Conservation (phyloP, 2,329 filamentous ascomycete genomes). For the Cladobotryum protrusum region DNA sequence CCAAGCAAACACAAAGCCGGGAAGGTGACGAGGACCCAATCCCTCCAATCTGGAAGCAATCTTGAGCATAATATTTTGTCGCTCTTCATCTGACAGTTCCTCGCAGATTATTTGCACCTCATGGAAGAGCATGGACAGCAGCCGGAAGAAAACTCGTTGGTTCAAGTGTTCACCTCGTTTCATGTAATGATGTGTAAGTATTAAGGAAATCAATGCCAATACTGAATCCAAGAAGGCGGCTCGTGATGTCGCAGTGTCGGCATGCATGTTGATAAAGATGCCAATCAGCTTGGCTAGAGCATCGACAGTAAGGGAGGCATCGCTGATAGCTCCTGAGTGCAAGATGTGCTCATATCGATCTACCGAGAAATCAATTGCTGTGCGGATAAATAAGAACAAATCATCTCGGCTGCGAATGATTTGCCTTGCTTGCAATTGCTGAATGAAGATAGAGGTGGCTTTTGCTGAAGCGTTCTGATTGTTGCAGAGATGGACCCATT, state of each 20-base stretch:
- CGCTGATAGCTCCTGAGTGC: constrained; percentile 52
- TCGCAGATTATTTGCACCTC: constrained; percentile 58
- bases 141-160: constrained; percentile 82
- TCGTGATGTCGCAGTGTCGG: constrained; percentile 57
- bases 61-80: constrained; percentile 62
- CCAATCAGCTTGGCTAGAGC: constrained; percentile 76
- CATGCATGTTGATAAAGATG: constrained; percentile 66
- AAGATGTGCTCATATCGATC: constrained; percentile 69
- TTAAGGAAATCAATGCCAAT: constrained; percentile 68
- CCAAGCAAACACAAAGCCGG: constrained; percentile 83
- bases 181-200: constrained; percentile 80
- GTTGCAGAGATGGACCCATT: constrained; percentile 82
- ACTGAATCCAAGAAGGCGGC: constrained; percentile 70
- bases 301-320: constrained; percentile 61
- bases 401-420: constrained; percentile 71
- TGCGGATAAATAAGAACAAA: constrained; percentile 70
- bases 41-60: constrained; percentile 66
- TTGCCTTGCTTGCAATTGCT: constrained; percentile 70
- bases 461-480: constrained; percentile 71
- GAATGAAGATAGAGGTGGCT: constrained; percentile 67
- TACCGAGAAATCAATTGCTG: constrained; percentile 74
- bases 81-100: constrained; percentile 54
- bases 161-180: constrained; percentile 77
- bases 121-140: constrained; percentile 77
- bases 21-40: constrained; percentile 70